Conservation (phyloP, 139 green algal species). For the Nannochloris sp. region DNA sequence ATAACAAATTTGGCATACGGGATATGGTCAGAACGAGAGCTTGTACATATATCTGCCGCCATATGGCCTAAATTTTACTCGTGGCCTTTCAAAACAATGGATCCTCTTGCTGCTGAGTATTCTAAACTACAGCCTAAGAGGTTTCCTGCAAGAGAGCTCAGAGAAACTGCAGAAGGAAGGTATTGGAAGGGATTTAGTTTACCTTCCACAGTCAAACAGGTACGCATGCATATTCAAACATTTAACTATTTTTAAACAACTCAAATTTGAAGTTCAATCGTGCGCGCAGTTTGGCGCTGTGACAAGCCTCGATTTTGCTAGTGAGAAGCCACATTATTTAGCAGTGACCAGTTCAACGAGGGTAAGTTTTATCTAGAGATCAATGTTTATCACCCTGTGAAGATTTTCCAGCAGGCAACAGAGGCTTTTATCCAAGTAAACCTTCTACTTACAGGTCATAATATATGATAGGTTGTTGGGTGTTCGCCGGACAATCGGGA, state of each 20-base stretch:
- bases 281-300: conserved; percentile 67
- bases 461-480: conserved; percentile 53
- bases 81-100: conserved; percentile 23
- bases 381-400: not conserved
- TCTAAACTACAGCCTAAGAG: conserved; percentile 54
- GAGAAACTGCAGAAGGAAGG: conserved; percentile 76
- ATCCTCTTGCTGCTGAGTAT: conserved; percentile 55
- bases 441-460: conserved; percentile 45
- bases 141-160: conserved; percentile 47
- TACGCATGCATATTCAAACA: conserved; percentile 11
- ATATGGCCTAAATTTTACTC: not conserved
- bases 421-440: not conserved
- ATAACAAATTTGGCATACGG: too few species aligned
- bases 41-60: too few species aligned
- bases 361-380: conserved; percentile 28
- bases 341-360: conserved; percentile 75
- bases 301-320: conserved; percentile 72
- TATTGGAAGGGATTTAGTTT: conserved; percentile 72
- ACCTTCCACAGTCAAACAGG: conserved; percentile 57
- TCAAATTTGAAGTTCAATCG: too few species aligned
- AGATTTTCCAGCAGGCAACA: not conserved
- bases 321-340: conserved; percentile 60
- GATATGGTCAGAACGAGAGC: too few species aligned
- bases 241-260: not conserved
- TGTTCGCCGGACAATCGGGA: conserved; percentile 49